A percentile compares a stretch with the other conserved stretches of the same genome.
These are phyloP conservation scores for Hyaloscypha hepaticicola DNA, from an alignment of 495 filamentous ascomycete species.

Conservation along the genomic window DNA sequence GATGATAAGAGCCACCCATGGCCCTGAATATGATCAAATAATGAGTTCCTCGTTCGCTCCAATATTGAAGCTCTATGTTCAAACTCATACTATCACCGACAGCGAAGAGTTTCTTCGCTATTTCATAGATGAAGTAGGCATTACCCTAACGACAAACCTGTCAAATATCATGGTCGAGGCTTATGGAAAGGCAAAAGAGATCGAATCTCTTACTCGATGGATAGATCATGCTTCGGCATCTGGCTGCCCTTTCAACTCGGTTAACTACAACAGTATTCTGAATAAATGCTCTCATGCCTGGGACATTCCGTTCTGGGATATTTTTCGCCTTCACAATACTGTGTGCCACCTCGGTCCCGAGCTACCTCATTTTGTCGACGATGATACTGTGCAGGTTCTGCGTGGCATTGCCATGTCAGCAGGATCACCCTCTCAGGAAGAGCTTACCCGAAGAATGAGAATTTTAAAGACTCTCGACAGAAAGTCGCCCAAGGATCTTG, in stretches of 20 bases:
- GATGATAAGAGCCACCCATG: slow-evolving; percentile 31
- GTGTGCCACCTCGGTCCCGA: slow-evolving; percentile 33
- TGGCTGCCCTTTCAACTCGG: slow-evolving; percentile 38
- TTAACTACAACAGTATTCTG: slow-evolving; percentile 44
- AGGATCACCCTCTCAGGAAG: not conserved
- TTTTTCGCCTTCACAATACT: slow-evolving; percentile 38
- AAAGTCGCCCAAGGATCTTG: not conserved
- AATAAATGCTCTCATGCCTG: slow-evolving; percentile 36
- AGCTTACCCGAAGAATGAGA: not conserved
- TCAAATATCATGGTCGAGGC: slow-evolving; percentile 47
- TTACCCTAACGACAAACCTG: slow-evolving; percentile 37
- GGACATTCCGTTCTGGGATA: slow-evolving; percentile 41
- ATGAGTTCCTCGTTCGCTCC: slow-evolving; percentile 39
- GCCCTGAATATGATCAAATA: slow-evolving; percentile 3
- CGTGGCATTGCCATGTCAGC: slow-evolving; percentile 7
- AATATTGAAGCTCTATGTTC: slow-evolving; percentile 44
- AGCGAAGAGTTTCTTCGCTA: slow-evolving; percentile 42
- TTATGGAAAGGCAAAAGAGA: slow-evolving; percentile 43
- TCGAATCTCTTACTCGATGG: slow-evolving; percentile 34
- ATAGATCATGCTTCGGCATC: slow-evolving; percentile 21
- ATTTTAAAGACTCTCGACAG: not conserved
- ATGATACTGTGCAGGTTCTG: slow-evolving; percentile 35
- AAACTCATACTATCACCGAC: slow-evolving; percentile 40
- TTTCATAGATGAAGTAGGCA: slow-evolving; percentile 37
- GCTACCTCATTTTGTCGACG: slow-evolving; percentile 28